A percentile compares a stretch with the other conserved stretches of the same genome.
Evolutionary conservation across 2,329 filamentous ascomycete genomes (phyloP).

Genomic region (Pseudodiploospora longispora): DNA sequence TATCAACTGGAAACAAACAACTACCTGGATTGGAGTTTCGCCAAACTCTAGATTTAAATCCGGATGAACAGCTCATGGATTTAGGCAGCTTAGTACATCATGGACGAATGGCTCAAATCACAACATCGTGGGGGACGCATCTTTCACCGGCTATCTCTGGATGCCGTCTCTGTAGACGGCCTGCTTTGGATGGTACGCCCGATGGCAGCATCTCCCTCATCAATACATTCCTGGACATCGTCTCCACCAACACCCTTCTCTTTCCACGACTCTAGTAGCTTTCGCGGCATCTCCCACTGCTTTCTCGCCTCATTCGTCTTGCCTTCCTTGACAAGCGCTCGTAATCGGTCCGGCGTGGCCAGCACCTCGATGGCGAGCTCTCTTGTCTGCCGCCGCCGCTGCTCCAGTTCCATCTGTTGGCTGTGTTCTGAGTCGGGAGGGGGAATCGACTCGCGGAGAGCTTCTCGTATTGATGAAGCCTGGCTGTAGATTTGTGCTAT

Average conservation of each 20-base stretch:
- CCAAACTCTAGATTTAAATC: no score
- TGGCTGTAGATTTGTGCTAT: slow-evolving; percentile 66
- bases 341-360: slow-evolving; percentile 51
- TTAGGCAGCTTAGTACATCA: not conserved
- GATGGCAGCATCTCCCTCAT: slow-evolving; percentile 46
- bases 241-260: slow-evolving; percentile 45
- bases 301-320: slow-evolving; percentile 51
- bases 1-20: no score
- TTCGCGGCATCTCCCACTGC: slow-evolving; percentile 47
- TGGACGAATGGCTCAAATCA: slow-evolving; percentile 1
- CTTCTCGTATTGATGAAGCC: slow-evolving; percentile 46
- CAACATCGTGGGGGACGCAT: not conserved
- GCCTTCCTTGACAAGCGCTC: slow-evolving; percentile 49
- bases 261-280: slow-evolving; percentile 45
- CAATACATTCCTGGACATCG: slow-evolving; percentile 45
- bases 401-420: slow-evolving; percentile 24
- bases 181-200: slow-evolving; percentile 11
- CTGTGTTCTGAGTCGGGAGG: slow-evolving; percentile 34
- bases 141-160: slow-evolving; percentile 11
- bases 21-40: no score
- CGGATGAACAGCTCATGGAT: not conserved
- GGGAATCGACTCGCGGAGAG: slow-evolving; percentile 39
- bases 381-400: slow-evolving; percentile 32
- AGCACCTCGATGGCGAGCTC: slow-evolving; percentile 57
- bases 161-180: slow-evolving; percentile 9